Conservation (phyloP, 2,329 filamentous ascomycete genomes). For the Fusarium neocosmosporiellum region DNA sequence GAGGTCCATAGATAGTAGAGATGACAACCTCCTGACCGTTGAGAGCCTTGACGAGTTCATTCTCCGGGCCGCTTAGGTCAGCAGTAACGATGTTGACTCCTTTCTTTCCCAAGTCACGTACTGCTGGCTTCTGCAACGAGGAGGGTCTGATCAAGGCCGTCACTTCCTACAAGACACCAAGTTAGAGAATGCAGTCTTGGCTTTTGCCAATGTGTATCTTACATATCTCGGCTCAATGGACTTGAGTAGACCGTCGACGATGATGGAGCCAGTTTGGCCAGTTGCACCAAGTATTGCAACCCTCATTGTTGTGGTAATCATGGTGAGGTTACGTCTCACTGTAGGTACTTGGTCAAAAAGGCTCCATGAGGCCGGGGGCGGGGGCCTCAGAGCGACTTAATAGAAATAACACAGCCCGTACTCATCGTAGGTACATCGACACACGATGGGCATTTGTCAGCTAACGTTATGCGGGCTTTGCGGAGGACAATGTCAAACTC, state of each 20-base stretch:
- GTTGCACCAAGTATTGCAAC: not conserved
- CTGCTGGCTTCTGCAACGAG: not conserved
- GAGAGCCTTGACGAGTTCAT: not conserved
- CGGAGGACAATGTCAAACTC: not conserved
- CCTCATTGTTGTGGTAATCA: not conserved
- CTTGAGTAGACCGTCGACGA: no score
- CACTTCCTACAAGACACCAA: not conserved
- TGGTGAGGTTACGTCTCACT: not conserved
- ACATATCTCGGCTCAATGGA: not conserved
- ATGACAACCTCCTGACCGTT: not conserved
- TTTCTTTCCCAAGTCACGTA: not conserved
- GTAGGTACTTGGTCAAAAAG: no score
- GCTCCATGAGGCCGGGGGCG: no score
- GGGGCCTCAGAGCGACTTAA: no score
- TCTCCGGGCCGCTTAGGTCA: not conserved
- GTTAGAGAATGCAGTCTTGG: not conserved
- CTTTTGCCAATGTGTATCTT: no score
- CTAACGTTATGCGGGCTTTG: not conserved
- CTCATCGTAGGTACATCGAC: not conserved
- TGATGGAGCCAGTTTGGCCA: accelerated
- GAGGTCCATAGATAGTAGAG: not conserved
- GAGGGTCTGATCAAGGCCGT: not conserved
- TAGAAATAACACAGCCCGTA: no score
- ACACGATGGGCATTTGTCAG: not conserved
- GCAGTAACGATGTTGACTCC: not conserved